Conservation (phyloP, 2,329 filamentous ascomycete species). For the Sordariomycetes sp. region DNA sequence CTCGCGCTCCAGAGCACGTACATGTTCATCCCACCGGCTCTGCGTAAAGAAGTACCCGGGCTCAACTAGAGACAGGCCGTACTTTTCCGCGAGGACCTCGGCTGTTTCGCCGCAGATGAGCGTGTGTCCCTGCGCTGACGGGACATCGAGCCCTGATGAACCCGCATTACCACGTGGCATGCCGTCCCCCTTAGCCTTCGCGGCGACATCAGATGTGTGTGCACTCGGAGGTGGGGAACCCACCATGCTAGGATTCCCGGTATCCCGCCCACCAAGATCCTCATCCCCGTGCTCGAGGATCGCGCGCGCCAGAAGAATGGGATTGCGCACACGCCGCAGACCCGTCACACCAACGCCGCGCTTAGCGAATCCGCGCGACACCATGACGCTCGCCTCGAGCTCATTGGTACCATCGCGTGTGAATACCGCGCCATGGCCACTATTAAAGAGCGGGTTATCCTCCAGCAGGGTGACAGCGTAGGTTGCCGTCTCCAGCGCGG, state of each 20-base stretch:
- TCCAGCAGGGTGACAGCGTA: conserved; percentile 67
- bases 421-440: conserved; percentile 73
- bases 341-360: conserved; percentile 67
- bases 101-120: conserved; percentile 55
- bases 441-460: conserved; percentile 73
- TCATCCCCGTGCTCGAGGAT: conserved; percentile 56
- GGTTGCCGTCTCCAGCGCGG: conserved; percentile 61
- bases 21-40: conserved; percentile 66
- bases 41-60: conserved; percentile 68
- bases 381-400: conserved; percentile 80
- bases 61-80: conserved; percentile 59
- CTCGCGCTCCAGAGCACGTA: conserved; percentile 40
- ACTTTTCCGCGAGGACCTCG: conserved; percentile 52
- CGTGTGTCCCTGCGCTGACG: conserved; percentile 54
- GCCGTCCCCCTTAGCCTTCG: too few relatives aligned
- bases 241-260: conserved; percentile 9
- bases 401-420: conserved; percentile 73
- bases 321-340: conserved; percentile 62
- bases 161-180: conserved; percentile 8
- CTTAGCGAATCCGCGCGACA: conserved; percentile 59
- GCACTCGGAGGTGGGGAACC: too few relatives aligned
- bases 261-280: conserved; percentile 31
- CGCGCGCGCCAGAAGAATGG: conserved; percentile 58
- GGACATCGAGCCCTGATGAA: conserved; percentile 22
- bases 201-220: too few relatives aligned